Conservation (phyloP, 106 monocot genomes). For the Platanthera zijinensis region DNA sequence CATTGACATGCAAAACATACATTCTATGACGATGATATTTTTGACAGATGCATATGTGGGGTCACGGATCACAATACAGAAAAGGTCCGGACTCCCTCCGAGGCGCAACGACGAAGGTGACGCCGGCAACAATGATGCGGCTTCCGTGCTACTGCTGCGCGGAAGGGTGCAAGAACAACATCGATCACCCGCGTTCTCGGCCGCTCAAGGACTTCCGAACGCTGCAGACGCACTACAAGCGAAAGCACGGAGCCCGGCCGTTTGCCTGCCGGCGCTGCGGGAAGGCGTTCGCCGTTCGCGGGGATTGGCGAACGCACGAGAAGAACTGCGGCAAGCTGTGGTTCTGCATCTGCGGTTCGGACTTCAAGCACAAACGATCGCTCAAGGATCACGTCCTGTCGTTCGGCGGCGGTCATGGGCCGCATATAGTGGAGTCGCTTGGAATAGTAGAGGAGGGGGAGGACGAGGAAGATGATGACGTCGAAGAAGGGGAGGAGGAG, state of each 20-base stretch:
- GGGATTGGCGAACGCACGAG: constrained; percentile 76
- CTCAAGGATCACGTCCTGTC: constrained; percentile 74
- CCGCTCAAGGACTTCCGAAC: constrained; percentile 73
- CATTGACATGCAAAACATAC: too few relatives aligned
- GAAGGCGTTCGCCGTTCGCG: constrained; percentile 59
- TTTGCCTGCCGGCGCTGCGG: constrained; percentile 56
- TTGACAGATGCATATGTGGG: constrained; percentile 68
- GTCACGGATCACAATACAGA: constrained; percentile 64
- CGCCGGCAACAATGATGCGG: constrained; percentile 30
- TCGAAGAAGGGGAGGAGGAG: constrained; percentile 16
- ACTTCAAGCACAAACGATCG: constrained; percentile 71
- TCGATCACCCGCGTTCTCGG: constrained; percentile 51
- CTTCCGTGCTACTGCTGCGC: constrained; percentile 73
- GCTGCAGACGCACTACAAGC: constrained; percentile 70
- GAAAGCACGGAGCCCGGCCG: constrained; percentile 55
- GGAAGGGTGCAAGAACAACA: constrained; percentile 74
- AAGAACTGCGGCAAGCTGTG: constrained; percentile 75
- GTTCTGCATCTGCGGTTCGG: constrained; percentile 77
- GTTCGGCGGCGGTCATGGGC: constrained; percentile 62
- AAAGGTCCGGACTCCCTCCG: constrained; percentile 59
- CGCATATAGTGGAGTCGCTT: constrained; percentile 42
- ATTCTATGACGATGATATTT: too few relatives aligned
- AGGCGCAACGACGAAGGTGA: constrained; percentile 13
- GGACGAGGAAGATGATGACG: constrained; percentile 28
- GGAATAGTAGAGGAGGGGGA: constrained; percentile 17